These are phyloP conservation scores for Eleusine coracana DNA, from an alignment of 176 grass and related monocot species.

Conservation along the genomic window DNA sequence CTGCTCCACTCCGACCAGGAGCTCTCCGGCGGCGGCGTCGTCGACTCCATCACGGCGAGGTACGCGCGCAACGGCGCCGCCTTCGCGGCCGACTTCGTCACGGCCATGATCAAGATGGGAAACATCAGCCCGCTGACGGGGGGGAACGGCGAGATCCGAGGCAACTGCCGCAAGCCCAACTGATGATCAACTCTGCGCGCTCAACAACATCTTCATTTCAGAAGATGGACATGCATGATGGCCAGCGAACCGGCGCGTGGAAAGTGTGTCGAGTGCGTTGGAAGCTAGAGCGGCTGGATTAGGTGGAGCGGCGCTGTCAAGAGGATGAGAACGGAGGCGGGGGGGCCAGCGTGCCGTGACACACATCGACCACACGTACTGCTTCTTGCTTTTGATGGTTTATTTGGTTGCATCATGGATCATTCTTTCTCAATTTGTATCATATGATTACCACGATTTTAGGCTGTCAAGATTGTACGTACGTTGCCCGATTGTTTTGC, in stretches of 20 bases:
- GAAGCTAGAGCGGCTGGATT: slow-evolving; percentile 1
- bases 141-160: slow-evolving; percentile 61
- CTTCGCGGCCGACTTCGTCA: slow-evolving; percentile 59
- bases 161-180: slow-evolving; percentile 76
- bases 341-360: slow-evolving; percentile 28
- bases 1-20: slow-evolving; percentile 81
- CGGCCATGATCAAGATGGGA: slow-evolving; percentile 69
- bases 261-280: slow-evolving; percentile 33
- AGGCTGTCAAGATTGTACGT: slow-evolving; percentile 6
- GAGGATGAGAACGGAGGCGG: neutral
- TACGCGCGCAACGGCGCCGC: slow-evolving; percentile 47
- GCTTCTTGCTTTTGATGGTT: neutral
- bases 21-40: slow-evolving; percentile 56
- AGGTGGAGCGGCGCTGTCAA: slow-evolving; percentile 46
- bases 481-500: slow-evolving; percentile 35
- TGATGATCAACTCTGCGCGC: neutral
- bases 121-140: slow-evolving; percentile 69
- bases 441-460: neutral
- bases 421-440: slow-evolving; percentile 29
- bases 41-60: slow-evolving; percentile 43
- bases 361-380: slow-evolving; percentile 3
- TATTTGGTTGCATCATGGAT: slow-evolving; percentile 10
- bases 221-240: neutral
- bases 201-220: too few relatives aligned
- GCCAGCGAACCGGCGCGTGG: slow-evolving; percentile 36